Conservation (phyloP, 2,329 filamentous ascomycete genomes). For the Neopestalotiopsis sp. region DNA sequence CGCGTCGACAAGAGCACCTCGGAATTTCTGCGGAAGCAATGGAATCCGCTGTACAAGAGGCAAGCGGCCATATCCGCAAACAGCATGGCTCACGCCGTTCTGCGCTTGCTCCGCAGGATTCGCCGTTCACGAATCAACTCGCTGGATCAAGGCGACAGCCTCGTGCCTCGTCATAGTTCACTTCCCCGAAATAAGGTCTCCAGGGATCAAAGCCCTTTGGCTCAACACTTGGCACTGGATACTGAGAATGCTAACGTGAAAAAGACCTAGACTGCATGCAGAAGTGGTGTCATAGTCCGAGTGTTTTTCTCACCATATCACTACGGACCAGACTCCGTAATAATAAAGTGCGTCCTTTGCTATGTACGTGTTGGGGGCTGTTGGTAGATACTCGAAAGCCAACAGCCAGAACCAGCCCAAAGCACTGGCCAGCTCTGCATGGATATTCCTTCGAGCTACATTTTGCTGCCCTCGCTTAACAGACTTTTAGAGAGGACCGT, state of each 20-base stretch:
- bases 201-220: constrained; percentile 16
- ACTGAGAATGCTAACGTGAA: constrained; percentile 9
- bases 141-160: constrained; percentile 5
- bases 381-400: neutral
- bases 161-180: constrained; percentile 15
- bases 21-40: neutral
- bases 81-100: neutral
- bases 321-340: constrained; percentile 4
- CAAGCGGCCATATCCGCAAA: neutral
- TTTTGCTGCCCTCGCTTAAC: constrained; percentile 15
- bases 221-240: constrained; percentile 15
- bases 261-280: constrained; percentile 15
- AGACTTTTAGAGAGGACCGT: constrained; percentile 9
- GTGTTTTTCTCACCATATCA: neutral
- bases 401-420: neutral
- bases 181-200: constrained; percentile 15
- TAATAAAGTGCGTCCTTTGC: neutral
- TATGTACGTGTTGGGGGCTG: neutral
- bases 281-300: constrained; percentile 18
- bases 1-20: neutral
- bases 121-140: neutral
- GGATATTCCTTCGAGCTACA: constrained; percentile 17
- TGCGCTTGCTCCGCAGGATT: constrained; percentile 9
- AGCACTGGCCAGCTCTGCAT: neutral
- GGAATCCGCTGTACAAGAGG: neutral